Conservation (phyloP, 2,329 filamentous ascomycete species). For the Aspergillus bombycis region DNA sequence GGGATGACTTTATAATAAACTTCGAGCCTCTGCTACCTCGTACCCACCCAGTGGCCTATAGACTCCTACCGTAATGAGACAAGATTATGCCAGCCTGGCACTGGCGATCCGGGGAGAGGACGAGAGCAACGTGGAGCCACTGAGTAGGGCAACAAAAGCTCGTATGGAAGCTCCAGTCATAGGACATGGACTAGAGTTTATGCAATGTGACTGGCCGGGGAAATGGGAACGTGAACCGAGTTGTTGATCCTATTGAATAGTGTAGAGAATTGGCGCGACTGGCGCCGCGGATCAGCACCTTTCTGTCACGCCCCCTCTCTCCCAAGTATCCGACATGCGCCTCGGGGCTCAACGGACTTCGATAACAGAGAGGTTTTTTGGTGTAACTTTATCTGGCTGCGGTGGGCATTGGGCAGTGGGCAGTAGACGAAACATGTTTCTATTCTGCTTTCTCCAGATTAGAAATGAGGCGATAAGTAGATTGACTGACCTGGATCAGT, state of each 20-base stretch:
- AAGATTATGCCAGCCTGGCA: background rate
- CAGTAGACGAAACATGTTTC: rapidly evolving
- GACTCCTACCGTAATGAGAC: background rate
- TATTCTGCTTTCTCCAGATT: background rate
- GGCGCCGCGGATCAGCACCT: too few species aligned
- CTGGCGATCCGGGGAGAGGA: background rate
- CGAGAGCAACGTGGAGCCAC: background rate
- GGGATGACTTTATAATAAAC: background rate
- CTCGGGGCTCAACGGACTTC: too few species aligned
- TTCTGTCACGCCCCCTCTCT: background rate
- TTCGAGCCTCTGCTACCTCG: background rate
- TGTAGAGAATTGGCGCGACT: background rate
- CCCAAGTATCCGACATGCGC: too few species aligned
- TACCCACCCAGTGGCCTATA: background rate
- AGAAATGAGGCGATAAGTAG: background rate
- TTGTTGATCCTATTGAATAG: background rate
- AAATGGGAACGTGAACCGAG: background rate
- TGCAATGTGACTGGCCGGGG: background rate
- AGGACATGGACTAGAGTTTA: background rate
- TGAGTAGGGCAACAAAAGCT: background rate
- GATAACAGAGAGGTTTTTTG: too few species aligned
- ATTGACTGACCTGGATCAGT: rapidly evolving
- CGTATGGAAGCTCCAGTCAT: background rate
- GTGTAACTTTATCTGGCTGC: background rate
- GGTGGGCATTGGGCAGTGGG: background rate